Conservation (phyloP, 2,329 filamentous ascomycete species). For the Exserohilum turcica region DNA sequence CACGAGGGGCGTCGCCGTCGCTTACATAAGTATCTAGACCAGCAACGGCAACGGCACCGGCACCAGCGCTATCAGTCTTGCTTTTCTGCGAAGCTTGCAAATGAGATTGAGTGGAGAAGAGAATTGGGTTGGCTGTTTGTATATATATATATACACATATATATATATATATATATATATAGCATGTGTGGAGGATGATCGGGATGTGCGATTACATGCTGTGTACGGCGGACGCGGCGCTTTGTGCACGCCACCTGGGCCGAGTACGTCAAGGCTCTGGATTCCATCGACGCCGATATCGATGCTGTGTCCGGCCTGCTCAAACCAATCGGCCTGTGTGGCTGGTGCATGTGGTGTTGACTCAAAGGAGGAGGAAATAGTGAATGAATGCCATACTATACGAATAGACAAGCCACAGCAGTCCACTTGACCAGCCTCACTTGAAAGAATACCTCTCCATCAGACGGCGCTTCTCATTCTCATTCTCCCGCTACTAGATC, state of each 20-base stretch:
- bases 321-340: slow-evolving; percentile 22
- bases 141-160: too few species aligned
- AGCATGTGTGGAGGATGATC: slow-evolving; percentile 29
- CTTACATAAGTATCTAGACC: too few species aligned
- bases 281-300: slow-evolving; percentile 23
- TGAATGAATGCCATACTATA: too few species aligned
- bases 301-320: slow-evolving; percentile 21
- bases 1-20: slow-evolving; percentile 61
- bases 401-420: too few species aligned
- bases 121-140: slow-evolving; percentile 51
- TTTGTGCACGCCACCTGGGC: slow-evolving; percentile 22
- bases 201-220: slow-evolving; percentile 28
- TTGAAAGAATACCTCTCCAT: too few species aligned
- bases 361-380: too few species aligned
- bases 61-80: slow-evolving; percentile 44
- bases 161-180: too few species aligned
- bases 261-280: slow-evolving; percentile 18
- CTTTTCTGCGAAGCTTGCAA: slow-evolving; percentile 48
- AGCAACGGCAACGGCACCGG: slow-evolving; percentile 49
- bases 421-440: too few species aligned
- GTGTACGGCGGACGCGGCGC: slow-evolving; percentile 15
- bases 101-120: too few species aligned
- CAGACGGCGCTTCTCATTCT: too few species aligned
- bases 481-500: too few species aligned
- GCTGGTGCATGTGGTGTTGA: too few species aligned